A percentile compares a stretch with the other conserved stretches of the same genome.
These are phyloP conservation scores for Immersiporthe knoxdaviesiana DNA, from an alignment of 2,329 filamentous ascomycete genomes.

Conservation along the genomic window DNA sequence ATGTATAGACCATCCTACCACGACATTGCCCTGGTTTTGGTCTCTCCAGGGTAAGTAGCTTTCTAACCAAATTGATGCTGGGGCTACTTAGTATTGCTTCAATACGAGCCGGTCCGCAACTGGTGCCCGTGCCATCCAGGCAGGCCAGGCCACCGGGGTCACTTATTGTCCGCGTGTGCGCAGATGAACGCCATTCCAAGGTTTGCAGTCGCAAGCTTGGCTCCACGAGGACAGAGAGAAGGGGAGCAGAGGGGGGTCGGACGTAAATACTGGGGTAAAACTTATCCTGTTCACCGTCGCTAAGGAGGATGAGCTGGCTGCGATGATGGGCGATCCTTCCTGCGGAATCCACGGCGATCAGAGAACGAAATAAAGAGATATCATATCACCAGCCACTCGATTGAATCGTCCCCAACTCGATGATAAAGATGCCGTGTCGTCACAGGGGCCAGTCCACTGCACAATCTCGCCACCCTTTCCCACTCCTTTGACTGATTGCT, in stretches of 20 bases:
- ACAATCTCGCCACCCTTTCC: neutral
- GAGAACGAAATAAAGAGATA: neutral
- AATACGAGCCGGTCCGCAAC: neutral
- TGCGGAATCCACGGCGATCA: neutral
- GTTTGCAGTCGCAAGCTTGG: neutral
- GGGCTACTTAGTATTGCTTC: neutral
- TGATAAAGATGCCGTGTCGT: neutral
- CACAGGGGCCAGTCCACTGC: neutral
- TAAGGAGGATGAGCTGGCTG: neutral
- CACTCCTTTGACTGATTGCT: neutral
- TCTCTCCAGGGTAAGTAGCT: neutral
- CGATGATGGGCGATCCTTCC: neutral
- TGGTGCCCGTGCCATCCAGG: slow-evolving; percentile 7
- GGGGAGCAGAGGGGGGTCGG: too few species aligned
- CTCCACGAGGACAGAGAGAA: neutral
- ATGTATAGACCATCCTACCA: neutral
- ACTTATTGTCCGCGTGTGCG: slow-evolving; percentile 1
- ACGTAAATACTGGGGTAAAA: neutral
- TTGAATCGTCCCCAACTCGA: neutral
- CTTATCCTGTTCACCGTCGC: neutral
- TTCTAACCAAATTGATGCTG: neutral
- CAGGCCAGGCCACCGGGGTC: neutral
- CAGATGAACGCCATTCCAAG: neutral
- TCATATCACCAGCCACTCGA: neutral
- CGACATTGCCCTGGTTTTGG: neutral